phyloP scores from a whole-genome alignment of 2,329 filamentous ascomycete species.

The Colletotrichum eremochloae region DNA sequence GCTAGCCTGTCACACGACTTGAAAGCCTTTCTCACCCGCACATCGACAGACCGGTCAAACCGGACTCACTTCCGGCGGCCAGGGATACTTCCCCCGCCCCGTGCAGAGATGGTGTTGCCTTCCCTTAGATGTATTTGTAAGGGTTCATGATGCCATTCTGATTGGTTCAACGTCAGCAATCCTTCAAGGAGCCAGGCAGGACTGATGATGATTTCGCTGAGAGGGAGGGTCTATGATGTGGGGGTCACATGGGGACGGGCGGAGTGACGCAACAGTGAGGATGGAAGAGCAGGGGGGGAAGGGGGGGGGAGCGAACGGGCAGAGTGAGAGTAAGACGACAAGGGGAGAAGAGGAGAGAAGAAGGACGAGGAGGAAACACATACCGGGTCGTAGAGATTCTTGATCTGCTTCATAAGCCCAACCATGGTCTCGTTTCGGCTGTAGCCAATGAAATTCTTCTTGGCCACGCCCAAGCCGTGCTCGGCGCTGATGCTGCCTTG shows the following conservation, averaged over 20 bases:
- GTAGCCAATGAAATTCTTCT: slow-evolving; percentile 96
- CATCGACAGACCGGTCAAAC: slow-evolving; percentile 18
- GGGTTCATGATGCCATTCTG: slow-evolving; percentile 99
- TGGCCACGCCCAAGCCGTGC: slow-evolving; percentile 92
- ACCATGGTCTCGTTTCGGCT: slow-evolving; percentile 91
- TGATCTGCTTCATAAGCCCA: slow-evolving; percentile 93
- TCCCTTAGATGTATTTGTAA: slow-evolving; percentile 87
- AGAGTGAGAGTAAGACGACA: slow-evolving; percentile 15
- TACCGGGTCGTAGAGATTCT: slow-evolving; percentile 93
- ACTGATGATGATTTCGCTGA: slow-evolving; percentile 13
- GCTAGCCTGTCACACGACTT: slow-evolving; percentile 15
- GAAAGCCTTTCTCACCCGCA: slow-evolving; percentile 9
- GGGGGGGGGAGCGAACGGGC: neutral
- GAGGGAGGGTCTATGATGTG: slow-evolving; percentile 10
- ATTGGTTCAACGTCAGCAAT: slow-evolving; percentile 40
- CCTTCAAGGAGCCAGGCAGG: slow-evolving; percentile 39
- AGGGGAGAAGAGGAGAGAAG: slow-evolving; percentile 22
- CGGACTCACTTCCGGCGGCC: slow-evolving; percentile 15
- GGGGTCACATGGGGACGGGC: slow-evolving; percentile 17
- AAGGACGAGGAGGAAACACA: slow-evolving; percentile 53
- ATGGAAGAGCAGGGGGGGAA: slow-evolving; percentile 10
- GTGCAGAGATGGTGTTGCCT: slow-evolving; percentile 20
- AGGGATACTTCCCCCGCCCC: neutral
- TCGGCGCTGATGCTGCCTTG: slow-evolving; percentile 97
- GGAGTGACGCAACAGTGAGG: slow-evolving; percentile 11